Base-by-base conservation (phyloP, 306 rosid species). In the Vachellia collinsii region DNA sequence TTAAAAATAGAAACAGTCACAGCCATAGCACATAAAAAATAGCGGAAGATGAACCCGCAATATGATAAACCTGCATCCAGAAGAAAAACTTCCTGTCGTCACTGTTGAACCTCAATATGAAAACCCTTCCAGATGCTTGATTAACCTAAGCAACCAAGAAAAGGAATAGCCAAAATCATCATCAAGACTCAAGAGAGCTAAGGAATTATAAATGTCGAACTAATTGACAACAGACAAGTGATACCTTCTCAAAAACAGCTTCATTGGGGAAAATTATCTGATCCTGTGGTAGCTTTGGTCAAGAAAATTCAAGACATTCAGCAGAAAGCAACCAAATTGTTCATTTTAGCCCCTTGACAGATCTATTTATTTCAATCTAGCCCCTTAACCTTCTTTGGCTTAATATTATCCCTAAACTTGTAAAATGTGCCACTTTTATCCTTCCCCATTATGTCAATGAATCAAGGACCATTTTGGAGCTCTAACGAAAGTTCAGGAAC, bases 211-310 rank as follows among this genome's bases (percentile, higher is more conserved):
- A 80, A 80, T 0, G 56, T 42, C 59, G 77, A 76, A 79, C 19
- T 38, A 17, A 72, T 76, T 66, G 41, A 76, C 7, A 20, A 83
- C 17, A 83, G 85, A 62, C 51, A 7, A 7, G 53, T 47, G 56
- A 63, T 87, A 92, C 98, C 98, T 94, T 90, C 86, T 92, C 98
- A 82, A 94, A 92, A 84, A 87, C 81, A 76, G 98, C 98, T 84
- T 94, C 98, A 39, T 89, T 91, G 20, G 98, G 98, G 87, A 94
- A 92, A 68, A 94, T 83, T 82, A 94, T 94, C 81, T 94, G 98
- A 85, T 94, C 97, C 98, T 94, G 81, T 75, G 77, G 84, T 76
- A 81, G 53, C 72, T 78, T 65, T 64, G 71, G 87, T 94, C 80
- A 94, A 92, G 93, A 80, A 91, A 81, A 85, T 70, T 50, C 58